Evolutionary conservation across 352 stramenopile genomes (phyloP).

Genomic region (Pythium folliculosum): DNA sequence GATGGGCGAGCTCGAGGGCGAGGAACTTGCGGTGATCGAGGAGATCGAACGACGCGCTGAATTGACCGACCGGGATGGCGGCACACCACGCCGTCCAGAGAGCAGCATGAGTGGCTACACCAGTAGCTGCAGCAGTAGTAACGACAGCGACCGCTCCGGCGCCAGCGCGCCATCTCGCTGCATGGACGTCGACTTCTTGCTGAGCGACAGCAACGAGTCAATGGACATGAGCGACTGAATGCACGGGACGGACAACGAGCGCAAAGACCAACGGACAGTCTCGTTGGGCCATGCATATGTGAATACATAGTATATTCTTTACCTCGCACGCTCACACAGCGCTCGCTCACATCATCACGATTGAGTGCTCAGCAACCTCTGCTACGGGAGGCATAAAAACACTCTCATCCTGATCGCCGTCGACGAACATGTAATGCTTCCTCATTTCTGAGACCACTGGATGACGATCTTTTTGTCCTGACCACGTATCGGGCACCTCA

Average conservation of each 20-base stretch:
- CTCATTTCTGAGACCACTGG: no score
- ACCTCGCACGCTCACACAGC: not conserved
- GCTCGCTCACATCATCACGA: no score
- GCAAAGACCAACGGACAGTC: no score
- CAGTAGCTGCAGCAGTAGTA: not conserved
- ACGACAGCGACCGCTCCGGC: not conserved
- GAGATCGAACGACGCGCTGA: constrained; percentile 14
- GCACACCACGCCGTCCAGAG: not conserved
- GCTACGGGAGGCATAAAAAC: no score
- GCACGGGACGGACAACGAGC: no score
- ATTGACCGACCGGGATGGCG: not conserved
- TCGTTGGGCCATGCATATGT: not conserved
- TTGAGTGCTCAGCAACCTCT: no score
- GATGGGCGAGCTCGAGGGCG: constrained; percentile 48
- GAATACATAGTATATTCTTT: not conserved
- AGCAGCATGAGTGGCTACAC: not conserved
- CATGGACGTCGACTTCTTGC: constrained; percentile 21
- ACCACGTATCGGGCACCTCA: no score
- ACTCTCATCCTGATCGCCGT: not conserved
- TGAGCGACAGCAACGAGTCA: constrained; percentile 17
- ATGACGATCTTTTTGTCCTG: no score
- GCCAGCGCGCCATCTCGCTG: not conserved
- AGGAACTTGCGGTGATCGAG: constrained; percentile 21
- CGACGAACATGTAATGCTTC: not conserved
- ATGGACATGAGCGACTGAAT: constrained; percentile 12